Conservation (phyloP, 106 monocot genomes). For the Phalaenopsis equestris region DNA sequence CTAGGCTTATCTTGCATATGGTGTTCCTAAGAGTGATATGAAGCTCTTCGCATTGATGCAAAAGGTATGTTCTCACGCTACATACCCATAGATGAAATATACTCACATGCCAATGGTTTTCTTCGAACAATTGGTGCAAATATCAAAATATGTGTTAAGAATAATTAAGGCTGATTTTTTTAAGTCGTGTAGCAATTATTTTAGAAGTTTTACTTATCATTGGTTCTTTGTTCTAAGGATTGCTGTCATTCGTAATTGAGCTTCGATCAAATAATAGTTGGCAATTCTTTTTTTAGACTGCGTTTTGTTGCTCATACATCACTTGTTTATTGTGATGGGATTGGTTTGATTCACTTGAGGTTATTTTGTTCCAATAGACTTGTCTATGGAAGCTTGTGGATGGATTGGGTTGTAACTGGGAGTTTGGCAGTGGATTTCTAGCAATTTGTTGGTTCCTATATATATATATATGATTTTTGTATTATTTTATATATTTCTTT, state of each 20-base stretch:
- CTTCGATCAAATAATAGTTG: not conserved
- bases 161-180: not conserved
- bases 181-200: not conserved
- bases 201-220: not conserved
- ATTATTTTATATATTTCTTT: too few relatives aligned
- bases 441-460: too few relatives aligned
- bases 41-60: slow-evolving; percentile 86
- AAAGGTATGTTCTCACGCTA: slow-evolving; percentile 40
- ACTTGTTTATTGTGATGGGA: too few relatives aligned
- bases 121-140: not conserved
- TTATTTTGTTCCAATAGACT: too few relatives aligned
- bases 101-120: not conserved
- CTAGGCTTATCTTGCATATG: slow-evolving; percentile 92
- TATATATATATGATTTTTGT: too few relatives aligned
- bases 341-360: too few relatives aligned
- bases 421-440: too few relatives aligned
- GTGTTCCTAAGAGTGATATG: slow-evolving; percentile 73
- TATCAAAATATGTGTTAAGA: not conserved
- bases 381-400: too few relatives aligned
- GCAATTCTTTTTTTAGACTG: not conserved
- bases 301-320: too few relatives aligned
- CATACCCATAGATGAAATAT: not conserved
- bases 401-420: too few relatives aligned
- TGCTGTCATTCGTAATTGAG: not conserved
- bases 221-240: not conserved